phyloP scores from a whole-genome alignment of 2,329 filamentous ascomycete species.

The Alternaria triticimaculans region DNA sequence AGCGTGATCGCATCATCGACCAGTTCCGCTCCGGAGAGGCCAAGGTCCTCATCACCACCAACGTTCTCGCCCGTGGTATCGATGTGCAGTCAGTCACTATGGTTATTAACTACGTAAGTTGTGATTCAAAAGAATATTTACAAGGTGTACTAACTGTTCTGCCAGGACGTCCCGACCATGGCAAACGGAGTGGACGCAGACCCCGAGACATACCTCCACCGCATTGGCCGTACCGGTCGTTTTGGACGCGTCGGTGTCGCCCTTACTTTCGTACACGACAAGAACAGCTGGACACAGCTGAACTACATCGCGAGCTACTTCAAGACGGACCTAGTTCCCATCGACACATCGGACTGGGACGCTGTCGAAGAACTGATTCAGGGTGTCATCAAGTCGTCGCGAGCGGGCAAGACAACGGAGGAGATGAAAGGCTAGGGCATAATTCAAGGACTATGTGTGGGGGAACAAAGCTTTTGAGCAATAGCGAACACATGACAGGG shows the following conservation, averaged over 20 bases:
- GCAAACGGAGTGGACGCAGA: constrained; percentile 73
- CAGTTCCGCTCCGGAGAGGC: constrained; percentile 84
- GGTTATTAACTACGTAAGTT: constrained; percentile 88
- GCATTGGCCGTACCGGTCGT: constrained; percentile 94
- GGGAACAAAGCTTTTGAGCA: not conserved
- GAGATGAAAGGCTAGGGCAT: constrained; percentile 36
- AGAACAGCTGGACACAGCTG: constrained; percentile 79
- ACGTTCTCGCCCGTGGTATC: constrained; percentile 94
- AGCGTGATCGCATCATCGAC: constrained; percentile 84
- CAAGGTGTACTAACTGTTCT: constrained; percentile 9
- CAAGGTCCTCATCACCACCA: constrained; percentile 97
- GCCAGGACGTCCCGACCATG: constrained; percentile 58
- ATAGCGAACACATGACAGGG: constrained; percentile 7
- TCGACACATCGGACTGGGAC: constrained; percentile 91
- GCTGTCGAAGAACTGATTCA: constrained; percentile 83
- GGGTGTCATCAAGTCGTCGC: constrained; percentile 57
- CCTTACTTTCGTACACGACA: constrained; percentile 91
- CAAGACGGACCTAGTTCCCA: constrained; percentile 77
- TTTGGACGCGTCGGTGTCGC: constrained; percentile 97
- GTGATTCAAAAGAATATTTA: not conserved
- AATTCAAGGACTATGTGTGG: not conserved
- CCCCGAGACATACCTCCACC: constrained; percentile 94
- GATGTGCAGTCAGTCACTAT: constrained; percentile 92
- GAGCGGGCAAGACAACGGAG: constrained; percentile 50
- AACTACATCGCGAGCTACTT: constrained; percentile 82